Evolutionary conservation across 345 rosid genomes (phyloP).

Genomic region (Citrus mangshanensis): DNA sequence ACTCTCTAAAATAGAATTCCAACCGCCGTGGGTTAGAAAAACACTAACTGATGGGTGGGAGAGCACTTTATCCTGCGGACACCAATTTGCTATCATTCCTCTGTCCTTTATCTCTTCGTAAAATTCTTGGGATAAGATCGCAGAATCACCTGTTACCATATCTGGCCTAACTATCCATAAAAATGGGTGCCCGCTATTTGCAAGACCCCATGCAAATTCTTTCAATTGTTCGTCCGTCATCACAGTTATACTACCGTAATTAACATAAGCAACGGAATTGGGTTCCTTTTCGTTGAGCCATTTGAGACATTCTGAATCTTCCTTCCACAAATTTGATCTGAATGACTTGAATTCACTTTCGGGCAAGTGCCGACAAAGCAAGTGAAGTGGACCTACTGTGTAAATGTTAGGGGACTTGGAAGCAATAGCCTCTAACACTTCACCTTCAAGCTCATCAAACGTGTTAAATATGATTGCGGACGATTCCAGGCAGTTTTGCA

Average conservation of each 20-base stretch:
- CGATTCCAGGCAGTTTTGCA: constrained; percentile 23
- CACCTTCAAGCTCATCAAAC: constrained; percentile 35
- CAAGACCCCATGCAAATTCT: constrained; percentile 26
- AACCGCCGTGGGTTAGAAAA: constrained; percentile 25
- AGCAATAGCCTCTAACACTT: constrained; percentile 26
- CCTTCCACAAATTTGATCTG: too few relatives aligned
- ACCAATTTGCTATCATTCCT: constrained; percentile 22
- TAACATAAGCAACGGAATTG: constrained; percentile 27
- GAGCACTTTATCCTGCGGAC: constrained; percentile 21
- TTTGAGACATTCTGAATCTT: too few relatives aligned
- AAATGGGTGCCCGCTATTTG: constrained; percentile 13
- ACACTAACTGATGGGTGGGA: constrained; percentile 21
- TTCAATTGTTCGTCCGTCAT: constrained; percentile 11
- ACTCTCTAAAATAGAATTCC: constrained; percentile 26
- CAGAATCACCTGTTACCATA: not conserved
- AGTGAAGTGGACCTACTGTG: too few relatives aligned
- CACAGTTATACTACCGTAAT: constrained; percentile 31
- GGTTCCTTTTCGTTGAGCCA: constrained; percentile 14
- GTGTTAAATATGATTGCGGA: constrained; percentile 39
- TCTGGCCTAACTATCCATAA: not conserved
- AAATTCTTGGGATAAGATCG: constrained; percentile 11
- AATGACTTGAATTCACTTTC: too few relatives aligned
- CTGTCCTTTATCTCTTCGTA: constrained; percentile 17
- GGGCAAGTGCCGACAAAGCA: too few relatives aligned
- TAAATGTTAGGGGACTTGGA: constrained; percentile 8